Base-by-base conservation (phyloP, 2,329 filamentous ascomycete species). In the Phialophora verrucosa region DNA sequence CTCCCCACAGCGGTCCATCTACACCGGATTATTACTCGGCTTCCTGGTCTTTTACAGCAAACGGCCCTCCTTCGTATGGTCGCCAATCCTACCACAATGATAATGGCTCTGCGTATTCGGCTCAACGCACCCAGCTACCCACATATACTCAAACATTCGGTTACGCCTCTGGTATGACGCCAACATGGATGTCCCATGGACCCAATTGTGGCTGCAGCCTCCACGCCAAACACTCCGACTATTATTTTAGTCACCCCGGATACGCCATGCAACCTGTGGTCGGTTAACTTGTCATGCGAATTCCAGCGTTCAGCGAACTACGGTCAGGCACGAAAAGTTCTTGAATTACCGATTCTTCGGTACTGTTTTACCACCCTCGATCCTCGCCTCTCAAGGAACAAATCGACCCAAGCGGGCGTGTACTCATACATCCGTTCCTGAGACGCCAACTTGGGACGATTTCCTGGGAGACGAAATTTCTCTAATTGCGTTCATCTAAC, bases 181-280 rank as follows among this genome's bases (percentile, higher is more conserved):
- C 68, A 56, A 81, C 76, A 67, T 84, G 82, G 82, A 80, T 78
- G 62, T 77, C 78, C 14, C 80, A 82, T 69, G 78, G 79, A 31
- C 77, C 78, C 2, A 81, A 80, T 38, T 85, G 83, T 70, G 76
- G 76, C 54, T 84, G 83, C 70, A 71, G 76, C 59, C 80, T 81
- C 64, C 84, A 83, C 74, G 77, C 78, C 56, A 82, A 83, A 66
- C 79, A 81, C 59, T 78, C 82, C 62, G 83, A 85, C 65, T 78
- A 81, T 69, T 84, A 84, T 71, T 81, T 84, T 56, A 66, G 59
- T 51, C 70, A 73, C 59, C 42, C 62, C 3, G 69, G 66, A 57
- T 73, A 73, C 59, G 55, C 64, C 25, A 29, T 73, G 60, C 71
- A 73, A 61, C 66, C 71, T 51, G 71, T 73, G 14, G 71, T 70